Conservation (phyloP, 2,329 filamentous ascomycete genomes). For the Aspergillus unguis region DNA sequence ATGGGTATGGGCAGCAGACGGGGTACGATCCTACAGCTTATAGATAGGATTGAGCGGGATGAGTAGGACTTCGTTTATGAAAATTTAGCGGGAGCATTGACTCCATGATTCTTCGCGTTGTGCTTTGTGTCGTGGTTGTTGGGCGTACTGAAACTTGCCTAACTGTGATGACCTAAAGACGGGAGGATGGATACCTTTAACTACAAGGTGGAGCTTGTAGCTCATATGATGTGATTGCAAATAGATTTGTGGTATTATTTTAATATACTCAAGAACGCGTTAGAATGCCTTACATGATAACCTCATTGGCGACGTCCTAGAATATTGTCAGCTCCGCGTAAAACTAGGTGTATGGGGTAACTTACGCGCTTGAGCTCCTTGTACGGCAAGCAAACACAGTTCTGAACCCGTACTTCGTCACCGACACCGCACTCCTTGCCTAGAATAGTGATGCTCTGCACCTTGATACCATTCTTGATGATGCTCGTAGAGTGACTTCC, state of each 20-base stretch:
- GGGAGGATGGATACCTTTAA: too few species aligned
- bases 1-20: slow-evolving; percentile 32
- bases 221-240: neutral
- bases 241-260: slow-evolving; percentile 1
- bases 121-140: slow-evolving; percentile 4
- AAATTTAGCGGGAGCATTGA: neutral
- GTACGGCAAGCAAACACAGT: slow-evolving; percentile 94
- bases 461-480: slow-evolving; percentile 96
- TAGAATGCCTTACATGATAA: slow-evolving; percentile 73
- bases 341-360: slow-evolving; percentile 21
- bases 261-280: slow-evolving; percentile 3
- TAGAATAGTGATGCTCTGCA: slow-evolving; percentile 95
- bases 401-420: slow-evolving; percentile 93
- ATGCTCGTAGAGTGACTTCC: slow-evolving; percentile 90
- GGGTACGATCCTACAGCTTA: slow-evolving; percentile 35
- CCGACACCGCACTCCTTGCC: slow-evolving; percentile 94
- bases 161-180: too few species aligned
- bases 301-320: slow-evolving; percentile 51
- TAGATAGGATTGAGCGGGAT: slow-evolving; percentile 17
- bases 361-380: slow-evolving; percentile 95
- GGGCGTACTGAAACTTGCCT: too few species aligned
- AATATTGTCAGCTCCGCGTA: slow-evolving; percentile 3
- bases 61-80: neutral
- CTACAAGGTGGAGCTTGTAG: too few species aligned
- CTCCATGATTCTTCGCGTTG: neutral